phyloP scores from a whole-genome alignment of 73 alveolate species.

The Vitrella brassicaformis region DNA sequence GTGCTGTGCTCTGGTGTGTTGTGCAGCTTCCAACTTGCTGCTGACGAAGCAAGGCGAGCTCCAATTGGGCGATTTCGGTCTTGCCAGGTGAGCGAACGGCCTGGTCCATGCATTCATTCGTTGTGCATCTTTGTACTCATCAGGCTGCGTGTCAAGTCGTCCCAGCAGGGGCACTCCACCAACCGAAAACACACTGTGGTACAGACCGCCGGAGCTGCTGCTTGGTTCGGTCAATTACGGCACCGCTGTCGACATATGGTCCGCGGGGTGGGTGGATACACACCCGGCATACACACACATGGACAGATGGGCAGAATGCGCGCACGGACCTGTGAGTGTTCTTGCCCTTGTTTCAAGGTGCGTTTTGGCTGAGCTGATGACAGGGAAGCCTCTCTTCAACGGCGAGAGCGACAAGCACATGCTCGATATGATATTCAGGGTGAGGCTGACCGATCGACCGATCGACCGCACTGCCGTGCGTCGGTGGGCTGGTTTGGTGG shows the following conservation, averaged over 20 bases:
- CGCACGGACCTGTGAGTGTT: too few species aligned
- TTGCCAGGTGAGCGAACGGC: neutral
- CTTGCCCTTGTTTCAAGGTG: too few species aligned
- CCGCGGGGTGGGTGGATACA: too few species aligned
- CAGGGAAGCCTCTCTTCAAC: constrained; percentile 14
- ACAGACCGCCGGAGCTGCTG: constrained; percentile 84
- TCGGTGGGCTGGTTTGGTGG: too few species aligned
- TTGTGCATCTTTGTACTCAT: neutral
- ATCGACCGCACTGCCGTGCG: neutral
- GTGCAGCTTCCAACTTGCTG: neutral
- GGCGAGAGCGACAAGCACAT: neutral
- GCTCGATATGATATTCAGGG: constrained; percentile 46
- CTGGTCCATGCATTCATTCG: neutral
- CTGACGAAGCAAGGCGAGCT: neutral
- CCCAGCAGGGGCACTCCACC: neutral
- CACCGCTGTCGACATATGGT: constrained; percentile 48
- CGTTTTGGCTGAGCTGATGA: constrained; percentile 16
- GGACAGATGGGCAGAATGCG: too few species aligned
- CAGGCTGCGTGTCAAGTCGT: neutral
- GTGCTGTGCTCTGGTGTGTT: too few species aligned
- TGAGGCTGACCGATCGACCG: neutral
- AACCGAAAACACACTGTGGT: constrained; percentile 72
- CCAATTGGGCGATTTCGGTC: neutral
- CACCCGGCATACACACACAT: too few species aligned
- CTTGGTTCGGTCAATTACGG: constrained; percentile 68